These are phyloP conservation scores for Penicillium sp. DNA, from an alignment of 2,329 filamentous ascomycete species.

Conservation along the genomic window DNA sequence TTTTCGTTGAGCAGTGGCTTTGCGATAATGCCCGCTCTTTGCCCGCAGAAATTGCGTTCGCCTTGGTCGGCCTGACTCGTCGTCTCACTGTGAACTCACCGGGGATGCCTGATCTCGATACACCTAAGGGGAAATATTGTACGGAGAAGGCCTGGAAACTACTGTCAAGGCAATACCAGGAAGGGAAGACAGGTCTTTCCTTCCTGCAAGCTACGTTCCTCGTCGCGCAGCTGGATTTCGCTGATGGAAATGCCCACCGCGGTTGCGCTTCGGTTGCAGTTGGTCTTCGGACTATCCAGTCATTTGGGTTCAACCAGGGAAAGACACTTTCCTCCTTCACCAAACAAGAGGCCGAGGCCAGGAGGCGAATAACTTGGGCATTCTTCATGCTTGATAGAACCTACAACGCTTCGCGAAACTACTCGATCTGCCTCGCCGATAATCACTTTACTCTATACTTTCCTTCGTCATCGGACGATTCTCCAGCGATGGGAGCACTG, in stretches of 20 bases:
- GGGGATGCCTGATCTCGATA: not conserved
- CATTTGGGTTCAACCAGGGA: conserved; percentile 21
- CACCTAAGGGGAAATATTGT: conserved; percentile 8
- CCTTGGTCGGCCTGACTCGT: conserved; percentile 26
- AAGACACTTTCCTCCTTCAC: conserved; percentile 8
- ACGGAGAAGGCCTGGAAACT: conserved; percentile 25
- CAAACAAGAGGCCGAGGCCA: conserved; percentile 13
- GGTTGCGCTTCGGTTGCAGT: conserved; percentile 24
- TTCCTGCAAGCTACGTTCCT: conserved; percentile 29
- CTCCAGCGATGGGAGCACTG: conserved; percentile 9
- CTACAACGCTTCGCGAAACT: conserved; percentile 28
- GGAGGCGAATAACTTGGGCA: conserved; percentile 26
- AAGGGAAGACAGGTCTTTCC: conserved; percentile 17
- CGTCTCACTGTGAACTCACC: conserved; percentile 17
- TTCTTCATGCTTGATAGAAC: conserved; percentile 31
- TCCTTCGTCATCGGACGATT: conserved; percentile 6
- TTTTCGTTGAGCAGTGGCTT: conserved; percentile 23
- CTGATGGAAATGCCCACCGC: conserved; percentile 24
- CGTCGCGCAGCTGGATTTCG: conserved; percentile 28
- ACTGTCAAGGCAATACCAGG: conserved; percentile 18
- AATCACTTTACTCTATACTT: conserved; percentile 28
- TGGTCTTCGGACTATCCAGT: conserved; percentile 26
- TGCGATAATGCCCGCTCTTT: conserved; percentile 11
- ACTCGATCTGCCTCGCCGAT: conserved; percentile 27
- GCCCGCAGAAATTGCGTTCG: conserved; percentile 22